Evolutionary conservation across 345 rosid species (phyloP).

Genomic region (Moricandia arvensis): DNA sequence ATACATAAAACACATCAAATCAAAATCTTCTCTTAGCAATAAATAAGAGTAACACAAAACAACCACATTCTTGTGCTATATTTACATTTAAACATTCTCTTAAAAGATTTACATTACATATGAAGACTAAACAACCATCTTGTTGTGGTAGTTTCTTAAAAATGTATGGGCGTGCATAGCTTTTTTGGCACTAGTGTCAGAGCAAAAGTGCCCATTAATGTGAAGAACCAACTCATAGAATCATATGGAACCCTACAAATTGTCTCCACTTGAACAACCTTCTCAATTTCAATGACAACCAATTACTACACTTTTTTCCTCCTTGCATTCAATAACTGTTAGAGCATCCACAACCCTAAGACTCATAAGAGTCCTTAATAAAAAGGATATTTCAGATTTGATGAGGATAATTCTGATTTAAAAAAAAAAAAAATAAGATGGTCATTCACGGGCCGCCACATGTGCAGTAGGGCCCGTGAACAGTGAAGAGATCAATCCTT

Average conservation of each 20-base stretch:
- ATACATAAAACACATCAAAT: slow-evolving; percentile 16
- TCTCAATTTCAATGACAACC: neutral
- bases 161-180: neutral
- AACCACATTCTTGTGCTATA: too few species aligned
- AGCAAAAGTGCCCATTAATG: slow-evolving; percentile 17
- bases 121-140: neutral
- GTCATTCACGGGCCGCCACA: too few species aligned
- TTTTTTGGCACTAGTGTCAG: neutral
- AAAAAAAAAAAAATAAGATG: too few species aligned
- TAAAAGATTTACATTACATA: neutral
- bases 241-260: slow-evolving; percentile 18
- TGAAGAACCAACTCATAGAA: slow-evolving; percentile 25
- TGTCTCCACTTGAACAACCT: slow-evolving; percentile 24
- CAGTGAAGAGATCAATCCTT: too few species aligned
- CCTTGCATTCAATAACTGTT: neutral
- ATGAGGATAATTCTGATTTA: too few species aligned
- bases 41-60: neutral
- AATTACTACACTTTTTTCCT: neutral
- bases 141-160: neutral
- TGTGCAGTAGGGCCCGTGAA: too few species aligned
- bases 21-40: neutral
- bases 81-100: neutral
- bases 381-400: too few species aligned
- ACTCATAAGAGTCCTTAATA: too few species aligned
- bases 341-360: too few species aligned